Base-by-base conservation (phyloP, 257 asterid genomes). In the Nicotiana attenuata region DNA sequence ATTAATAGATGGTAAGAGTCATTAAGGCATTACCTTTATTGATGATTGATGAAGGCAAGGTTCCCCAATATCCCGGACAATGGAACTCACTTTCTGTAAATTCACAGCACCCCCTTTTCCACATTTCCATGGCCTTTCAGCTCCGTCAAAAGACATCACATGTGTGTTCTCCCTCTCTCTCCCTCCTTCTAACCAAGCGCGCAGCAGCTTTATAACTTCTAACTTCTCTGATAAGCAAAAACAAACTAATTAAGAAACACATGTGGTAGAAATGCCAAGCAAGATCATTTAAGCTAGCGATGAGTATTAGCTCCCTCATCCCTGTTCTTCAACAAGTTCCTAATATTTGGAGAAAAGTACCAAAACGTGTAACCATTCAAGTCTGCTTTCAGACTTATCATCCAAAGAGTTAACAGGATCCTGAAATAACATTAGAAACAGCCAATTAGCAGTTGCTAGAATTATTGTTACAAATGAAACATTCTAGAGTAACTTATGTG, bases 11-110 rank as follows among this genome's bases (percentile, higher is more conserved):
- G 47, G 47, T 35, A 82, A 87, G 91, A 88, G 75, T 81, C 94
- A 88, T 93, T 89, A 91, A 77, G 94, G 84, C 82, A 85, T 86
- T 90, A 95, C 98, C 95, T 95, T 93, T 89, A 93, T 85, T 45
- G 97, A 93, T 67, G 97, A 88, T 57, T 91, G 99, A 85, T 91
- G 92, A 86, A 95, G 95, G 85, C 99, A 96, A 82, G 98, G 98
- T 83, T 96, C 98, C 87, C 99, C 96, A 85, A 96, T 91, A 85
- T 93, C 97, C 75, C 97, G 95, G 84, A 92, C 96, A 83, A 96
- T 90, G 35, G 98, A 90, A 87, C 96, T 90, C 88, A 95, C 93
- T 85, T 85, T 92, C 81, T 91, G 98, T 78, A 95, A 86, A 90
- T 88, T 91, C 87, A 91, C 91, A 13, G 94, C 59, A 81, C 94